Percentiles rank a stretch among this genome's conserved stretches.
Conservation (phyloP, 2,329 filamentous ascomycete genomes). For the Colletotrichum agaves region DNA sequence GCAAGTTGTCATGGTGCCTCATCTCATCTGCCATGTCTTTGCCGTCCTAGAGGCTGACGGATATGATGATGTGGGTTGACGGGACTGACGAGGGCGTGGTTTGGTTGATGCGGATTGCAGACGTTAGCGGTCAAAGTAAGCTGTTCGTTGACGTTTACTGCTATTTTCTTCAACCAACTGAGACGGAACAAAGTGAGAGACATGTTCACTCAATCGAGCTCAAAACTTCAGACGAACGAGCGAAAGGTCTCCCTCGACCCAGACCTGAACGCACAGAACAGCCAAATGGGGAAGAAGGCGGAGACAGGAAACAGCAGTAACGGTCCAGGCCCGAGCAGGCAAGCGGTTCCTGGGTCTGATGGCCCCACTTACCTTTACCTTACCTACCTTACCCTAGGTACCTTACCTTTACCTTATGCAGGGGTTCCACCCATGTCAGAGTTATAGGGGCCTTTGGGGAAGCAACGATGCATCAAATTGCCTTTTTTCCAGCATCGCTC, state of each 20-base stretch:
- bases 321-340: too few relatives aligned
- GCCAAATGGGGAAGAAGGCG: not conserved
- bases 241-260: constrained; percentile 5
- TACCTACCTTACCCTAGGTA: too few relatives aligned
- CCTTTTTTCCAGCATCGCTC: not conserved
- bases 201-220: constrained; percentile 9
- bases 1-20: constrained; percentile 1
- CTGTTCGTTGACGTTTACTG: not conserved
- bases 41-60: not conserved
- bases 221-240: not conserved
- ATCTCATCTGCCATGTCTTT: constrained; percentile 10
- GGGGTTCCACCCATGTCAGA: constrained; percentile 6
- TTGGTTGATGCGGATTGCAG: not conserved
- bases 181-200: constrained; percentile 18
- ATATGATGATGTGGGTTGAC: not conserved
- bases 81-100: not conserved
- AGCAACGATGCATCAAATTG: constrained; percentile 1
- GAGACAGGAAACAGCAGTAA: constrained; percentile 13
- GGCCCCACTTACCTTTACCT: too few relatives aligned
- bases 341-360: too few relatives aligned
- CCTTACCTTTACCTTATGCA: too few relatives aligned
- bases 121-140: not conserved
- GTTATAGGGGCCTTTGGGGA: constrained; percentile 5
- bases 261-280: not conserved
- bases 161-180: constrained; percentile 16